phyloP scores from a whole-genome alignment of 257 asterid species.

The Primulina huaijiensis region DNA sequence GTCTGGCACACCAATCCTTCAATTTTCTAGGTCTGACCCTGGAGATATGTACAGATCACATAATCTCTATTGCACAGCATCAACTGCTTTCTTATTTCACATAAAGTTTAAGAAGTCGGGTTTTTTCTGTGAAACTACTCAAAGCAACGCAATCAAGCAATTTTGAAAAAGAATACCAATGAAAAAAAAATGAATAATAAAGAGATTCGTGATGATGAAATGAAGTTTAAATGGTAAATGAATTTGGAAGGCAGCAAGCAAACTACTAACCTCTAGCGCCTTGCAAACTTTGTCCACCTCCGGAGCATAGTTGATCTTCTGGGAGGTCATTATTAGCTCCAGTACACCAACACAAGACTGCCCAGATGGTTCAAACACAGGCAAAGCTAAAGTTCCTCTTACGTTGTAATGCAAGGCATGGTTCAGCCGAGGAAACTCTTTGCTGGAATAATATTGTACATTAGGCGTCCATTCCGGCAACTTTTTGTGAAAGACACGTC shows the following conservation, averaged over 20 bases:
- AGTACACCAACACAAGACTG: slow-evolving; percentile 82
- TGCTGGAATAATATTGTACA: slow-evolving; percentile 89
- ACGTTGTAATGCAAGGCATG: slow-evolving; percentile 82
- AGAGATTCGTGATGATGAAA: slow-evolving; percentile 11
- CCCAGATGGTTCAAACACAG: slow-evolving; percentile 87
- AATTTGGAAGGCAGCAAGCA: slow-evolving; percentile 23
- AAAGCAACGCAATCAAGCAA: background rate
- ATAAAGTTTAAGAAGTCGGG: too few species aligned
- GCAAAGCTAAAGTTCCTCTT: slow-evolving; percentile 85
- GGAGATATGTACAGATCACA: too few species aligned
- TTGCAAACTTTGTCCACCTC: slow-evolving; percentile 97
- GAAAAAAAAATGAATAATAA: background rate
- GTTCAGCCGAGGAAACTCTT: slow-evolving; percentile 72
- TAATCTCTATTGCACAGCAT: too few species aligned
- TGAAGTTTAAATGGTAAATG: slow-evolving; percentile 17
- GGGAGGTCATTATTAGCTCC: slow-evolving; percentile 94
- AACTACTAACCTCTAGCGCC: slow-evolving; percentile 84
- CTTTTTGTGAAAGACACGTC: slow-evolving; percentile 73
- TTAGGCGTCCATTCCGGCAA: slow-evolving; percentile 96
- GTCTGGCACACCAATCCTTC: too few species aligned
- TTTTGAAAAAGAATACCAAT: background rate
- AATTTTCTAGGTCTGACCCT: too few species aligned
- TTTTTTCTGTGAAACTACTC: background rate
- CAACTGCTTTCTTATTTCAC: too few species aligned
- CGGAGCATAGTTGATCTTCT: slow-evolving; percentile 83